These are phyloP conservation scores for Paramyrothecium roridum DNA, from an alignment of 2,329 filamentous ascomycete genomes.

Conservation along the genomic window DNA sequence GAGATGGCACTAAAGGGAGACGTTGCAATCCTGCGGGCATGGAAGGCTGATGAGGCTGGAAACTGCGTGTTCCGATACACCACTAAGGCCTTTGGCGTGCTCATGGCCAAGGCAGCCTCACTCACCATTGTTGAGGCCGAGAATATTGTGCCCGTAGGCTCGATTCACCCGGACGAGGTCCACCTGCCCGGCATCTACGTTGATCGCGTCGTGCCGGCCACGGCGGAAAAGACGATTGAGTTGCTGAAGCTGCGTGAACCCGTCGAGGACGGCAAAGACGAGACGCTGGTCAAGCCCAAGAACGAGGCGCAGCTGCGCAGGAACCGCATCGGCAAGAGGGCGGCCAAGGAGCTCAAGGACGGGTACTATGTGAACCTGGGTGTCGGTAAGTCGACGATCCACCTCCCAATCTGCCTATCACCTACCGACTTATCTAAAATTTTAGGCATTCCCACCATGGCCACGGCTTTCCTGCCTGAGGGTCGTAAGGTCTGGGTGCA, in stretches of 20 bases:
- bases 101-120: constrained; percentile 86
- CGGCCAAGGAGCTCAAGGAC: constrained; percentile 76
- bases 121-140: constrained; percentile 88
- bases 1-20: constrained; percentile 74
- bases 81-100: constrained; percentile 74
- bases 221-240: constrained; percentile 73
- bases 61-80: constrained; percentile 80
- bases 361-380: constrained; percentile 80
- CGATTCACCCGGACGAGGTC: constrained; percentile 75
- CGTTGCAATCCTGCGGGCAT: constrained; percentile 73
- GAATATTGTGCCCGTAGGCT: constrained; percentile 81
- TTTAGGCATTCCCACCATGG: constrained; percentile 78
- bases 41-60: constrained; percentile 72
- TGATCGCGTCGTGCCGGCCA: constrained; percentile 78
- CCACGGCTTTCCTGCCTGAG: constrained; percentile 69
- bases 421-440: too few species aligned
- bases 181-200: constrained; percentile 88
- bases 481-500: constrained; percentile 77
- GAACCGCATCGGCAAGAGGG: constrained; percentile 71
- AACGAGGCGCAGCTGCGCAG: constrained; percentile 52
- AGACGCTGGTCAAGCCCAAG: constrained; percentile 34
- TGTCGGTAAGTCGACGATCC: constrained; percentile 49
- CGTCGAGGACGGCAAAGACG: constrained; percentile 31
- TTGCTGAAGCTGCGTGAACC: constrained; percentile 61
- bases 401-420: too few species aligned